Conservation (phyloP, 345 rosid species). For the Heritiera littoralis region DNA sequence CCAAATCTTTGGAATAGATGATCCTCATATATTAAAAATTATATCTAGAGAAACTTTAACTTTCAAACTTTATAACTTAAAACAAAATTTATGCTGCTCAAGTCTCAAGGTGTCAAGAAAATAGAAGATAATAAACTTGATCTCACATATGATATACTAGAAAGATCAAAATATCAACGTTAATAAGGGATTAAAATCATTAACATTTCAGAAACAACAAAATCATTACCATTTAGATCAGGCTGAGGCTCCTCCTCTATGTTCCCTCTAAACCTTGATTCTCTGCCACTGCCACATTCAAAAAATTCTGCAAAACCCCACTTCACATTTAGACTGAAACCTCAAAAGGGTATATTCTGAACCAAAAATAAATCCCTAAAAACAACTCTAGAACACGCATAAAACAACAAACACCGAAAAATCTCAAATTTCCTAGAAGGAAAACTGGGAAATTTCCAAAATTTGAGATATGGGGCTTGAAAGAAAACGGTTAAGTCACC, state of each 20-base stretch:
- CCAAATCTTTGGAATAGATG: no score
- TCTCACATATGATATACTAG: not conserved
- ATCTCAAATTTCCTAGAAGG: not conserved
- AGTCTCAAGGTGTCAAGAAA: not conserved
- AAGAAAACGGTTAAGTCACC: constrained; percentile 30
- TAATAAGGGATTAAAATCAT: not conserved
- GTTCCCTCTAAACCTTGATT: constrained; percentile 33
- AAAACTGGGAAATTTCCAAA: not conserved
- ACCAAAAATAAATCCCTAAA: not conserved
- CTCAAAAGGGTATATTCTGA: not conserved
- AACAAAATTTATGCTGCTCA: not conserved
- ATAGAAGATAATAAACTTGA: not conserved
- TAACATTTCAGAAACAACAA: constrained; percentile 47
- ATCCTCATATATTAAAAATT: no score
- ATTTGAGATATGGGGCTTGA: not conserved
- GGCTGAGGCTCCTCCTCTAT: constrained; percentile 33
- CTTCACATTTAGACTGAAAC: not conserved
- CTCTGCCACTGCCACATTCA: constrained; percentile 16
- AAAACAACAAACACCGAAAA: not conserved
- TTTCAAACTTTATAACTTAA: not conserved
- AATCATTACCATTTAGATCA: constrained; percentile 45
- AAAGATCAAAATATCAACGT: not conserved
- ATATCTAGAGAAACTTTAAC: no score
- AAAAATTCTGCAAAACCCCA: constrained; percentile 7
- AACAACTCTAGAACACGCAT: not conserved